Evolutionary conservation across 768 basidiomycete genomes (phyloP), one percentile per base, ranked within the genome.

Genomic region (Phlebiopsis flavidoalba): DNA sequence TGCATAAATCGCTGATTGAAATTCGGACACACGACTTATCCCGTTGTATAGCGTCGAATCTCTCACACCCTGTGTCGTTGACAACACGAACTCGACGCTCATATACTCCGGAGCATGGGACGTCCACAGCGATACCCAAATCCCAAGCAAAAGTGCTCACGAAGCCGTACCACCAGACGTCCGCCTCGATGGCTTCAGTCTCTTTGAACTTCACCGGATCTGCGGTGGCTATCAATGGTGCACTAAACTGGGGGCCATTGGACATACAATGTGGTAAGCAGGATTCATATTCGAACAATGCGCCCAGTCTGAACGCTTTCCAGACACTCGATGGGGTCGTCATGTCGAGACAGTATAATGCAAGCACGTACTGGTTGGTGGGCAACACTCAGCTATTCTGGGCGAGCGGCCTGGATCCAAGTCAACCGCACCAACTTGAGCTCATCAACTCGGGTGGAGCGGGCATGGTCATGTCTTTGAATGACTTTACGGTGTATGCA

Each of bases 381-480:
- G 69, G 76, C 54, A 64, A 71, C 50, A 73, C 83, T 14, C 74
- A 89, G 6, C 75, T 92, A 14, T 91, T 85, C 68, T 86, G 80
- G 61, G 77, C 81, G 24, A 82, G 81, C 36, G 83, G 82, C 14
- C 77, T 92, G 36, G 76, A 89, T 64, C 75, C 80, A 11, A 72
- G 70, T 51, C 19, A 59, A 3, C 57, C 63, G 5, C 87, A 93
- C 68, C 69, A 73, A 2, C 65, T 91, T 17, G 66, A 74, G 8
- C 71, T 93, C 26, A 72, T 68, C 33, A 90, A 91, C 67, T 73
- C 74, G 35, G 79, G 80, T 59, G 19, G 21, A 8, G 53, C 53
- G 21, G 53, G 36, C 11, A 35, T 53, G 36, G 12, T 53, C 12
- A 35, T 53, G 33, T 82, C 81, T 31, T 68, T 74, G 19, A 64